These are phyloP conservation scores for Mycena crocata DNA, from an alignment of 768 basidiomycete species.

Conservation along the genomic window DNA sequence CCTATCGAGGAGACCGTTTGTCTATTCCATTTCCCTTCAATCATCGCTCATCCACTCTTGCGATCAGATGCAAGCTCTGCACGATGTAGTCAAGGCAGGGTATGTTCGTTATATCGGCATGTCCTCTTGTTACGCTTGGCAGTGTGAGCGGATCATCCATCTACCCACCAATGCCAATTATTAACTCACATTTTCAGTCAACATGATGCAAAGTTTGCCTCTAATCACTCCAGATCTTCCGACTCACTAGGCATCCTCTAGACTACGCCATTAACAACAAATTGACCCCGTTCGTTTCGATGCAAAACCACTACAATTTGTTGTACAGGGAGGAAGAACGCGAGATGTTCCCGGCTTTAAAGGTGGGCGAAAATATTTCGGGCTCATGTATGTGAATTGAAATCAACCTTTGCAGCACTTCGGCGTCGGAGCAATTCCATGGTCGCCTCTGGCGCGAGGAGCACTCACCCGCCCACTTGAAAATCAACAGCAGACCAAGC, in stretches of 20 bases:
- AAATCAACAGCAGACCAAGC: constrained; percentile 46
- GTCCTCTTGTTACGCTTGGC: constrained; percentile 67
- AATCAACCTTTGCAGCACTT: constrained; percentile 47
- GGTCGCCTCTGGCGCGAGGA: constrained; percentile 68
- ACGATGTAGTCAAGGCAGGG: constrained; percentile 73
- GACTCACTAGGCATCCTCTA: constrained; percentile 35
- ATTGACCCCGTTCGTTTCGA: constrained; percentile 71
- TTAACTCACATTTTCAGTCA: constrained; percentile 48
- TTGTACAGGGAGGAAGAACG: constrained; percentile 75
- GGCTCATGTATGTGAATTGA: background rate
- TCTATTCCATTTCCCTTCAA: background rate
- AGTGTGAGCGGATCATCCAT: constrained; percentile 51
- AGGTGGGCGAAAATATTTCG: constrained; percentile 44
- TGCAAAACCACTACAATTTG: constrained; percentile 76
- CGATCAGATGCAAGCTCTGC: constrained; percentile 71
- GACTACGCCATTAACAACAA: constrained; percentile 71
- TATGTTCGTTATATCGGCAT: constrained; percentile 72
- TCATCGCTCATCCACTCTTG: background rate
- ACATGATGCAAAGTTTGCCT: constrained; percentile 67
- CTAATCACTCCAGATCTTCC: background rate
- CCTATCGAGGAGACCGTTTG: constrained; percentile 67
- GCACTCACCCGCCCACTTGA: constrained; percentile 54
- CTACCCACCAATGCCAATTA: background rate
- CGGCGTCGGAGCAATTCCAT: constrained; percentile 68
- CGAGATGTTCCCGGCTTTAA: constrained; percentile 70